Evolutionary conservation across 2,329 filamentous ascomycete genomes (phyloP), one percentile per base, ranked within the genome.

Genomic region (Pseudohalonectria lignicola): DNA sequence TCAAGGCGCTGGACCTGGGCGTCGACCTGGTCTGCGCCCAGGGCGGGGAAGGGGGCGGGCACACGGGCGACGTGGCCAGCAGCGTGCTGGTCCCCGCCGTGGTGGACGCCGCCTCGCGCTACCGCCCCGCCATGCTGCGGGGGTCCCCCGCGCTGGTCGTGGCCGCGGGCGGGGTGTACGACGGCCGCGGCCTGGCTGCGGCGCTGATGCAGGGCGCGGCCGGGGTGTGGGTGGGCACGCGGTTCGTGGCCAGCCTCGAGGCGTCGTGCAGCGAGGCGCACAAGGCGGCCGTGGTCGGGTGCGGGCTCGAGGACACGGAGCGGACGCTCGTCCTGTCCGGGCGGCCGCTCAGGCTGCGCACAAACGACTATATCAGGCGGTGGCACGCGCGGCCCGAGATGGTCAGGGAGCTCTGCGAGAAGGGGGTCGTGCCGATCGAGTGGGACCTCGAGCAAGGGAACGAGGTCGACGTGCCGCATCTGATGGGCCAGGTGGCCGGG

Each of bases 401-500:
- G 58, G 83, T 95, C 51, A 77, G 72, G 61, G 71, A 76, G 57
- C 64, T 95, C 55, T 88, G 82, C 25, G 77, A 80, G 26, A 66
- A 69, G 47, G 90, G 90, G 1, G 62, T 94, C 21, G 80, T 93
- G 43, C 90, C 90, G 1, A 66, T 95, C 45, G 76, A 82, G 61
- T 70, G 85, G 53, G 90, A 96, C 54, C 66, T 94, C 51, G 85
- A 94, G 36, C 71, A 86, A 39, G 83, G 39, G 3, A 80, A 79
- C 39, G 86, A 94, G 30, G 66, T 94, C 11, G 90, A 95, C 53
- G 66, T 83, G 40, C 90, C 90, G 11, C 87, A 90, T 59, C 56
- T 95, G 52, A 95, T 95, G 90, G 90, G 90, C 1, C 86, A 94
- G 63, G 88, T 95, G 8, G 84, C 86, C 1, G 88, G 83, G 2